These are phyloP conservation scores for Pestalotiopsis sp. DNA, from an alignment of 2,329 filamentous ascomycete species.

Conservation along the genomic window DNA sequence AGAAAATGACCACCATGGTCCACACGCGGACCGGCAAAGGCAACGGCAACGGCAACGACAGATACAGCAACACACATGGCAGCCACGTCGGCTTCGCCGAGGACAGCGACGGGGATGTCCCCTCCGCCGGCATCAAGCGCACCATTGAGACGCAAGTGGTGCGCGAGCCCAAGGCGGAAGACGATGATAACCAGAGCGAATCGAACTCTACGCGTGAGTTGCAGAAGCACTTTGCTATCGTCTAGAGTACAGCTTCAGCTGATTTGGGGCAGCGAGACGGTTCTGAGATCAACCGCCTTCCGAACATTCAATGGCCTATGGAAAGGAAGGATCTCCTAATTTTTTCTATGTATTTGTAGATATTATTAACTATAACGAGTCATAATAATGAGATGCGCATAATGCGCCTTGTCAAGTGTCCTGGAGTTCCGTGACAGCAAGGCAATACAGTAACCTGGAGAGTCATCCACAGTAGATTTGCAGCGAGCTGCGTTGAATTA, in stretches of 20 bases:
- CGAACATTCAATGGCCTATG: background rate
- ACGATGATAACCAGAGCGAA: slow-evolving; percentile 12
- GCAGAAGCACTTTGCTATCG: slow-evolving; percentile 13
- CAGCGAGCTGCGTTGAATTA: too few relatives aligned
- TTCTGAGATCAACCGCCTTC: background rate
- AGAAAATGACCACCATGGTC: slow-evolving; percentile 9
- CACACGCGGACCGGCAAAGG: background rate
- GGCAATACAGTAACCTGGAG: too few relatives aligned
- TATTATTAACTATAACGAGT: background rate
- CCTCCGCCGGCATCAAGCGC: slow-evolving; percentile 2
- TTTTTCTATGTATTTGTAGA: slow-evolving; percentile 1
- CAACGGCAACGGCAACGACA: background rate
- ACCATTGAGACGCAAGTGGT: slow-evolving; percentile 11
- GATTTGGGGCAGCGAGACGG: background rate
- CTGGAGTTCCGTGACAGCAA: background rate
- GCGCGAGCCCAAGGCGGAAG: background rate
- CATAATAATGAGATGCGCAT: background rate
- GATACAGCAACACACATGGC: background rate
- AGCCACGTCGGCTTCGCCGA: background rate
- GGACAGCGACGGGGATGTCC: background rate
- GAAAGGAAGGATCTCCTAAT: background rate
- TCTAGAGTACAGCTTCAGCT: slow-evolving; percentile 4
- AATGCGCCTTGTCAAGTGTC: background rate
- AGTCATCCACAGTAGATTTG: too few relatives aligned
- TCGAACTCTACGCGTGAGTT: slow-evolving; percentile 10